Conservation (phyloP, 345 rosid species). For the Salix koriyanagi region DNA sequence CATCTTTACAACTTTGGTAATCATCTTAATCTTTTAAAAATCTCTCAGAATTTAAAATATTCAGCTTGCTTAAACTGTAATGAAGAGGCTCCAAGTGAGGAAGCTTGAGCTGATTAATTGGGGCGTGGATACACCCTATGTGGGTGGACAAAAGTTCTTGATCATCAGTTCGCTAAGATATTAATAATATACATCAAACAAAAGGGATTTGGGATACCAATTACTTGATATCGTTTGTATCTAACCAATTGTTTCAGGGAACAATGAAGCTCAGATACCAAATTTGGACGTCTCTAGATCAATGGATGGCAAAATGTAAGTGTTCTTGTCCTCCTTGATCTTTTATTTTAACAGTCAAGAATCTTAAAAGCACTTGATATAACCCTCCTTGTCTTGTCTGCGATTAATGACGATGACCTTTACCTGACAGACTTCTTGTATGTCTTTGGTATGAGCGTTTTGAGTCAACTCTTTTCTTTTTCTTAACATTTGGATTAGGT, state of each 20-base stretch:
- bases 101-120: too few species aligned
- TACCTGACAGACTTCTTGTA: not conserved
- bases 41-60: too few species aligned
- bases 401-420: too few species aligned
- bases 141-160: not conserved
- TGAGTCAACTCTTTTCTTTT: not conserved
- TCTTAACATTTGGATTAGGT: not conserved
- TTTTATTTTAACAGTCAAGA: not conserved
- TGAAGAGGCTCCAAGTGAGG: too few species aligned
- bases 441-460: not conserved
- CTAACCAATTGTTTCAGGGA: constrained; percentile 26
- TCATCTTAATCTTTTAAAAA: not conserved
- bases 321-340: not conserved
- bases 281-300: constrained; percentile 25
- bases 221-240: not conserved
- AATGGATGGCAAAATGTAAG: constrained; percentile 39
- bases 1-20: constrained; percentile 35
- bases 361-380: not conserved
- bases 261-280: constrained; percentile 36
- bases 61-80: not conserved
- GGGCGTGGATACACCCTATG: too few species aligned
- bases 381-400: not conserved
- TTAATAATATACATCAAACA: not conserved
- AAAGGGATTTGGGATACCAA: not conserved
- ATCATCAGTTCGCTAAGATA: not conserved